These are phyloP conservation scores for Solanum tarapatanum DNA, from an alignment of 257 asterid species.

Conservation along the genomic window DNA sequence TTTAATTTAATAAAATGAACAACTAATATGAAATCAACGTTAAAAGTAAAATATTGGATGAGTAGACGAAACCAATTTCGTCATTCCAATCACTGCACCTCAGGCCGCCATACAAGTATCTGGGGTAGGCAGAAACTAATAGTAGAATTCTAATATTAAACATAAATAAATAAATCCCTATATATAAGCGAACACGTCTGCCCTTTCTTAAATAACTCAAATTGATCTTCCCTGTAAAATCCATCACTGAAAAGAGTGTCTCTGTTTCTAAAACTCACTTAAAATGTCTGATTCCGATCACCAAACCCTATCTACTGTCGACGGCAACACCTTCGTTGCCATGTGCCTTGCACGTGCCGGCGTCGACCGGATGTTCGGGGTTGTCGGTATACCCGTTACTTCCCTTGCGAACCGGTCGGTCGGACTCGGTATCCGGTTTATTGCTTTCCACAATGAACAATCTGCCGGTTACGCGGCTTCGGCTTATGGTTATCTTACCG, in stretches of 20 bases:
- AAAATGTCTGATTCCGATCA: constrained; percentile 34
- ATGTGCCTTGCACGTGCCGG: constrained; percentile 69
- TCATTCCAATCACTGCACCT: background rate
- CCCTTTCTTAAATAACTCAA: background rate
- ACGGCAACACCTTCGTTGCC: constrained; percentile 62
- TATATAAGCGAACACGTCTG: background rate
- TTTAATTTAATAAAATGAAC: no score
- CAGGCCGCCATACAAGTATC: background rate
- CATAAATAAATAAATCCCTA: background rate
- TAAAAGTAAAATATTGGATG: background rate
- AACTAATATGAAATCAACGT: no score
- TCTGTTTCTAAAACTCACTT: background rate
- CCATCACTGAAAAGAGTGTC: background rate
- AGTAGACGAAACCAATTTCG: background rate
- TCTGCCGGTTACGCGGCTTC: constrained; percentile 98
- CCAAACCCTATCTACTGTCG: constrained; percentile 15
- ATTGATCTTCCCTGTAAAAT: background rate
- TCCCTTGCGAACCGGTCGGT: constrained; percentile 73
- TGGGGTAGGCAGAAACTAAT: background rate
- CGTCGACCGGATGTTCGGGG: constrained; percentile 69
- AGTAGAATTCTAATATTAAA: background rate
- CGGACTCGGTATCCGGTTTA: constrained; percentile 65
- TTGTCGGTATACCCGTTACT: constrained; percentile 85
- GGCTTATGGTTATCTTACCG: constrained; percentile 85
- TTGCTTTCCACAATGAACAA: constrained; percentile 94